These are phyloP conservation scores for barrel medic (Medicago truncatula) DNA, from an alignment of 306 rosid genomes.

Conservation along the genomic window DNA sequence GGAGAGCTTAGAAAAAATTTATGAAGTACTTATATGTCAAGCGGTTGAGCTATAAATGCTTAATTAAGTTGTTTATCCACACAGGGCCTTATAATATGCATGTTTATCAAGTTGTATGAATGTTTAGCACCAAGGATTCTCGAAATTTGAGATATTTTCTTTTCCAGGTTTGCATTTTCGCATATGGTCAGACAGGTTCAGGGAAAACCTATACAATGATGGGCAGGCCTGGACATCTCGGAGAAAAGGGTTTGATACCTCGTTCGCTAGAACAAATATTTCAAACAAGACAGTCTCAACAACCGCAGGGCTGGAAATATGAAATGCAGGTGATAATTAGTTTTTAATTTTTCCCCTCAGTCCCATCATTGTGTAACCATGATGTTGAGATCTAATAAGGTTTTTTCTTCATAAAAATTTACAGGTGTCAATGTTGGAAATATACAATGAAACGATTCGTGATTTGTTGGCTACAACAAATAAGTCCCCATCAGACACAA, in stretches of 20 bases:
- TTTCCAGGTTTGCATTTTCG: slow-evolving; percentile 93
- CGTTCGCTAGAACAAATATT: slow-evolving; percentile 94
- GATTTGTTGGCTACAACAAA: slow-evolving; percentile 77
- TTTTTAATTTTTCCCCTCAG: neutral
- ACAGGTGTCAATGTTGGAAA: slow-evolving; percentile 97
- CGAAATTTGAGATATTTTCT: slow-evolving; percentile 41
- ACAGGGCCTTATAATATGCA: neutral
- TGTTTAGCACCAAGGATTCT: slow-evolving; percentile 12
- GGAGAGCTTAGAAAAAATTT: neutral
- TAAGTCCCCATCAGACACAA: slow-evolving; percentile 56
- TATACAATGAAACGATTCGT: slow-evolving; percentile 89
- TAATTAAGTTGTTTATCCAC: slow-evolving; percentile 1
- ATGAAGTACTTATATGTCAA: neutral
- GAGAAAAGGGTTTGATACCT: slow-evolving; percentile 87
- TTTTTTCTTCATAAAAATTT: slow-evolving; percentile 27
- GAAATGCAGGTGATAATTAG: slow-evolving; percentile 86
- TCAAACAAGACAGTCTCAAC: slow-evolving; percentile 79
- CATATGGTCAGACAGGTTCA: slow-evolving; percentile 98
- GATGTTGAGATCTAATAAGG: slow-evolving; percentile 31
- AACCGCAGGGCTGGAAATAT: slow-evolving; percentile 92
- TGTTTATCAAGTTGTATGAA: slow-evolving; percentile 13
- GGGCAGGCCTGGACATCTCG: slow-evolving; percentile 86
- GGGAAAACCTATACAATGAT: slow-evolving; percentile 99
- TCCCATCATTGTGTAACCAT: neutral
- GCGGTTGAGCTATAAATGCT: neutral